Percentiles rank a stretch among this genome's conserved stretches.
Conservation (phyloP, 345 rosid genomes). For the Brassica juncea region DNA sequence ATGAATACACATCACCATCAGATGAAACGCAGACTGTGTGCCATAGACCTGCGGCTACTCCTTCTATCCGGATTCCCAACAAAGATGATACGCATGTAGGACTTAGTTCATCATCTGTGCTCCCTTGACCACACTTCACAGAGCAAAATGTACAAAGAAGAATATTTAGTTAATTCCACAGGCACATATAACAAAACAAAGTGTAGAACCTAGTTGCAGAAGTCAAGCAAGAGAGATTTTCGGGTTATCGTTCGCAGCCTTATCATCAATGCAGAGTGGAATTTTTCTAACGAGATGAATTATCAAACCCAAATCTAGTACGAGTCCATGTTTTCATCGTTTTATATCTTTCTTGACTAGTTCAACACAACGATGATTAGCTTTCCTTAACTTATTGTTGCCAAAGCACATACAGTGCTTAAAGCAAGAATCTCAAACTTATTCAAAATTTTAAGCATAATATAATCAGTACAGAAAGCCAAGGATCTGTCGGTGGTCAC, state of each 20-base stretch:
- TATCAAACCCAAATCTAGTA: not conserved
- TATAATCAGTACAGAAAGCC: slow-evolving; percentile 1
- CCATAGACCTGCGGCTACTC: slow-evolving; percentile 93
- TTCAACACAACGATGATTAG: slow-evolving; percentile 17
- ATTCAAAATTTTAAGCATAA: slow-evolving; percentile 12
- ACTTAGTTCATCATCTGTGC: slow-evolving; percentile 87
- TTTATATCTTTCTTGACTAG: not conserved
- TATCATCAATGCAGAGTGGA: slow-evolving; percentile 50
- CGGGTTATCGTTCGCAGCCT: slow-evolving; percentile 44
- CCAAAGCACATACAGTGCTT: not conserved
- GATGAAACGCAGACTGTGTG: slow-evolving; percentile 86
- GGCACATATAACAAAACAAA: not conserved
- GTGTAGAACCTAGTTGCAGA: slow-evolving; percentile 1
- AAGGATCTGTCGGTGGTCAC: slow-evolving; percentile 45
- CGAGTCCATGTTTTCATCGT: not conserved
- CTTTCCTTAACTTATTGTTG: slow-evolving; percentile 1
- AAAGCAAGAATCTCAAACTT: slow-evolving; percentile 15
- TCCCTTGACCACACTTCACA: slow-evolving; percentile 92
- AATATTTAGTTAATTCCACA: not conserved
- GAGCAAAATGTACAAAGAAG: not conserved
- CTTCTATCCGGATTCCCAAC: slow-evolving; percentile 73
- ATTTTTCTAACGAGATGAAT: not conserved
- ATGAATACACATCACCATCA: slow-evolving; percentile 85
- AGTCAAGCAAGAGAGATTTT: slow-evolving; percentile 6
- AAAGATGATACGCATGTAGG: slow-evolving; percentile 88